Percentiles rank a stretch among this genome's conserved stretches.
Conservation (phyloP, 441 rosid species). For the Melastoma candidum region DNA sequence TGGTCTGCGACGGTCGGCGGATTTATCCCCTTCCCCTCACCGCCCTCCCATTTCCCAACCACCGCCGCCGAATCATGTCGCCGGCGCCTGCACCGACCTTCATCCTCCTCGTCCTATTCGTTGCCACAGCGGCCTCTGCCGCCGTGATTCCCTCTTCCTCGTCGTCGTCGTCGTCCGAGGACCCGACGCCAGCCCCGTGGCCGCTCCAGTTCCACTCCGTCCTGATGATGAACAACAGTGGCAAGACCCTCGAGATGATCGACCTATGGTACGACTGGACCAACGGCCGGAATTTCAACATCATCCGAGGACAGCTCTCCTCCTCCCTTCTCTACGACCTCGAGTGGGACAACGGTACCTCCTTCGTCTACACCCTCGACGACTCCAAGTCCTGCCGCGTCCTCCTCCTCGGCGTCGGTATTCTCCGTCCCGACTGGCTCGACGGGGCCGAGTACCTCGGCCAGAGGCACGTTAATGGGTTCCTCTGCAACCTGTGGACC, state of each 20-base stretch:
- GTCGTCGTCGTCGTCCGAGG: background rate
- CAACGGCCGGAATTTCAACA: constrained; percentile 27
- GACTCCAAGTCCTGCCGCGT: constrained; percentile 12
- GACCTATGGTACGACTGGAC: constrained; percentile 40
- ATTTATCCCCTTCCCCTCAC: too few species aligned
- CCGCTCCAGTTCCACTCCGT: constrained; percentile 37
- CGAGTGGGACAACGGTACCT: constrained; percentile 39
- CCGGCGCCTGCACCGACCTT: too few species aligned
- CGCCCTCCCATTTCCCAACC: too few species aligned
- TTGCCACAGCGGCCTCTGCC: too few species aligned
- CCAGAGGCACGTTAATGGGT: constrained; percentile 26
- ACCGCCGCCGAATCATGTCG: too few species aligned
- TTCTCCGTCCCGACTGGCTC: constrained; percentile 42
- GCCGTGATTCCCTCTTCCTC: too few species aligned
- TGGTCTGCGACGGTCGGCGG: too few species aligned
- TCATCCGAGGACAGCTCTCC: constrained; percentile 30
- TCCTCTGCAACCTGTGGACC: constrained; percentile 37
- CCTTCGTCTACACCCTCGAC: constrained; percentile 25
- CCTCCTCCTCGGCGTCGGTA: constrained; percentile 24
- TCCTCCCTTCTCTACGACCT: constrained; percentile 15
- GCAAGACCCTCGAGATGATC: constrained; percentile 16
- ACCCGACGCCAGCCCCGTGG: constrained; percentile 29
- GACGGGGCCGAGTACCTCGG: constrained; percentile 32
- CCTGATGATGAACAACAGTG: constrained; percentile 23
- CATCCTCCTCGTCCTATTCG: too few species aligned